Evolutionary conservation across 1,139 yeast species (phyloP).

Genomic region (Suhomyces wounanorum): DNA sequence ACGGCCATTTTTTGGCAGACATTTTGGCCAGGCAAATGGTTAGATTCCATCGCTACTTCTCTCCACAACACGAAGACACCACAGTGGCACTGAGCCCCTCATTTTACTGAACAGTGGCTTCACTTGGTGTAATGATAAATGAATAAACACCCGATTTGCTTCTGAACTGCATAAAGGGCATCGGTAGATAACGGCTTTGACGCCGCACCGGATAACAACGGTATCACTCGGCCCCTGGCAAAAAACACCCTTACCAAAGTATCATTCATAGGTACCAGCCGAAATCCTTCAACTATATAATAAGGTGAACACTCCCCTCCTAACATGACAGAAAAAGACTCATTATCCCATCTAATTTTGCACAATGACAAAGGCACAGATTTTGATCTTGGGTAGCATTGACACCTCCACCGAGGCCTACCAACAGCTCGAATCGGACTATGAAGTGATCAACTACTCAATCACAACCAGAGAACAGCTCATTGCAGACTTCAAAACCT

Average conservation of each 20-base stretch:
- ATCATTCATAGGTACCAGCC: neutral
- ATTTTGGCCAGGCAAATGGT: no score
- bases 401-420: constrained; percentile 40
- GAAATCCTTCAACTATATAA: neutral
- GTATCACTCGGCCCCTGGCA: neutral
- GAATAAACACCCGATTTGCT: neutral
- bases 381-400: constrained; percentile 49
- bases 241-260: neutral
- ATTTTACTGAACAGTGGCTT: no score
- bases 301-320: neutral
- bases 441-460: constrained; percentile 45
- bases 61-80: no score
- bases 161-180: neutral
- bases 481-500: constrained; percentile 23
- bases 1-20: no score
- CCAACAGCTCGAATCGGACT: constrained; percentile 36
- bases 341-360: neutral
- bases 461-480: constrained; percentile 45
- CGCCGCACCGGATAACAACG: constrained; percentile 12
- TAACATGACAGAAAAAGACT: neutral
- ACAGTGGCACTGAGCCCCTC: no score
- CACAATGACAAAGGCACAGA: constrained; percentile 31
- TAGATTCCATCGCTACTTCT: no score
- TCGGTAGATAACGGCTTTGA: constrained; percentile 3
- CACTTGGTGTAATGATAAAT: no score